phyloP scores from a whole-genome alignment of 1,284 basidiomycete species.

The Mycena citricolor region DNA sequence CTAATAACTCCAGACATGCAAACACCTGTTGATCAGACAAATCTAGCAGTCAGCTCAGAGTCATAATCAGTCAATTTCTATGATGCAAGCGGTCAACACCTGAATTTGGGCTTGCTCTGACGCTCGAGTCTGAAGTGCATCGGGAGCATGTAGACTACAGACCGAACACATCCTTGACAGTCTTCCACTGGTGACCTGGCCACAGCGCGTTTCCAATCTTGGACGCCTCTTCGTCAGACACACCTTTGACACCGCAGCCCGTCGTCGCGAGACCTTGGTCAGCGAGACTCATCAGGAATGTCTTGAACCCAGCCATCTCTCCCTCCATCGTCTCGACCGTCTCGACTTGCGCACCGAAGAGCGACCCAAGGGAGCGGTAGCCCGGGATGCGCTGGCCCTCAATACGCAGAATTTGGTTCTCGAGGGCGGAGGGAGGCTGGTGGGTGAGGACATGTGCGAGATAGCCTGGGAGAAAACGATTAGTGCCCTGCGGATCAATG shows the following conservation, averaged over 20 bases:
- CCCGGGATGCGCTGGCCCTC: constrained; percentile 28
- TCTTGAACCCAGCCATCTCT: background rate
- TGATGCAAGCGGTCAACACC: no score
- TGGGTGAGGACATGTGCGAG: constrained; percentile 30
- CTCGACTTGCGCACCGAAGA: constrained; percentile 19
- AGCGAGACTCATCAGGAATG: background rate
- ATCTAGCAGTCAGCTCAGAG: no score
- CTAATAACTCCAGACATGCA: no score
- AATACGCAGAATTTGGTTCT: constrained; percentile 27
- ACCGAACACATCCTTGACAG: constrained; percentile 11
- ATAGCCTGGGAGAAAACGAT: constrained; percentile 23
- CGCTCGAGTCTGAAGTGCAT: no score
- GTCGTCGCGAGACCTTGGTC: constrained; percentile 11
- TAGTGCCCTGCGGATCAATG: background rate
- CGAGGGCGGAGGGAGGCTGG: constrained; percentile 23
- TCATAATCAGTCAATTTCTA: no score
- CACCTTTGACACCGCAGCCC: constrained; percentile 7
- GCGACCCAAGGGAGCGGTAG: constrained; percentile 22
- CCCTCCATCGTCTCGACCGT: constrained; percentile 22
- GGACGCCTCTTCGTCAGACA: constrained; percentile 10
- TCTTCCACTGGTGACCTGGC: constrained; percentile 27
- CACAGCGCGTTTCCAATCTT: constrained; percentile 25
- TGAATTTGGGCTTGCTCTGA: no score
- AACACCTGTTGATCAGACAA: no score
- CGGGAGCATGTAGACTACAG: constrained; percentile 6